These are phyloP conservation scores for Candida quercuum DNA, from an alignment of 805 yeast genomes.

Conservation along the genomic window DNA sequence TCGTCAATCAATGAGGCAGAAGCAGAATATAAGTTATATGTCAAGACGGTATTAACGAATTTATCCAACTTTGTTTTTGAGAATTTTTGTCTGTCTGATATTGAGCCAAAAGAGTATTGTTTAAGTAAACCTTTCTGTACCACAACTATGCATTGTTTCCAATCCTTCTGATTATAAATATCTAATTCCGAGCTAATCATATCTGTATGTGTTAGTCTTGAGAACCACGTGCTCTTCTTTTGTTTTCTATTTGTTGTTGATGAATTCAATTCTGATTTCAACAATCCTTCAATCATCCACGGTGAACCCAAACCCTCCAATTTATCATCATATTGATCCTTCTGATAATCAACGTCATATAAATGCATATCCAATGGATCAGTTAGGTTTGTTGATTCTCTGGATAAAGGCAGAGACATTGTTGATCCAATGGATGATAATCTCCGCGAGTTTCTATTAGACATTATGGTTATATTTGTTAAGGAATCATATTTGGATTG, in stretches of 20 bases:
- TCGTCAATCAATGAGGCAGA: conserved; percentile 18
- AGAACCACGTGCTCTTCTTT: conserved; percentile 17
- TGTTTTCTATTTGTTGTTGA: conserved; percentile 1
- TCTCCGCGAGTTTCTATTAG: conserved; percentile 16
- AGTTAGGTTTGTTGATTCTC: conserved; percentile 3
- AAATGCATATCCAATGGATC: conserved; percentile 10
- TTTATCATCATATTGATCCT: conserved; percentile 49
- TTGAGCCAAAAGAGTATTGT: conserved; percentile 35
- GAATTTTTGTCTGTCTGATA: conserved; percentile 16
- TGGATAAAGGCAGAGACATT: conserved; percentile 7
- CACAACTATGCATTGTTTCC: conserved; percentile 40
- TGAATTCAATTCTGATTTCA: conserved; percentile 29
- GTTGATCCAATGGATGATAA: conserved; percentile 22
- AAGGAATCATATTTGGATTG: conserved; percentile 3
- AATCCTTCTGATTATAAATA: conserved; percentile 15
- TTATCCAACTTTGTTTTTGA: conserved; percentile 15
- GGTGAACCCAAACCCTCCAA: conserved; percentile 71
- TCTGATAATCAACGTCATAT: conserved; percentile 27
- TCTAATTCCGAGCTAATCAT: conserved; percentile 26
- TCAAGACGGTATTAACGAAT: conserved; percentile 15
- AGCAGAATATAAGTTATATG: conserved; percentile 23
- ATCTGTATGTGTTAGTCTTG: conserved; percentile 11
- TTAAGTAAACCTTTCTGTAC: conserved; percentile 45
- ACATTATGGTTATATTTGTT: conserved; percentile 17
- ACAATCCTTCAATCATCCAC: conserved; percentile 70